Percentiles rank a stretch among this genome's conserved stretches.
These are phyloP conservation scores for Dendrothele bispora DNA, from an alignment of 768 basidiomycete genomes.

Conservation along the genomic window DNA sequence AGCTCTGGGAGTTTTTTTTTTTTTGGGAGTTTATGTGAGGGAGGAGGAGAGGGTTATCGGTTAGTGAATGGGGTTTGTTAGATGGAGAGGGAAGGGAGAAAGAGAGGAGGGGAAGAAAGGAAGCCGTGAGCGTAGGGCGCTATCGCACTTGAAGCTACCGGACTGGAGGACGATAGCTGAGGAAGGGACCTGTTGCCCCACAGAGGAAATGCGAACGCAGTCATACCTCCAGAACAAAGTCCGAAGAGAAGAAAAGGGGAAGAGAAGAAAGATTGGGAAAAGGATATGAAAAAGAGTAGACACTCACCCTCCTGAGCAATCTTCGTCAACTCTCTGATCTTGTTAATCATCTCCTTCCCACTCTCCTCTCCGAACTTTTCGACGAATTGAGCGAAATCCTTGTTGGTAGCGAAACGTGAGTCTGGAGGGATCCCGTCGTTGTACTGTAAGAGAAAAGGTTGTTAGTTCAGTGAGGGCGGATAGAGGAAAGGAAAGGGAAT, in stretches of 20 bases:
- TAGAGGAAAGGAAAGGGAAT: neutral
- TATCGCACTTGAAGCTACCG: no score
- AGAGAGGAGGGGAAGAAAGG: no score
- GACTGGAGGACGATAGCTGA: no score
- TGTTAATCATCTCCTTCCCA: slow-evolving; percentile 68
- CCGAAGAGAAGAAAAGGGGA: no score
- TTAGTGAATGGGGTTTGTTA: no score
- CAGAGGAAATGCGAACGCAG: no score
- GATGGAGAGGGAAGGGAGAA: no score
- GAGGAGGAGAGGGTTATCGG: no score
- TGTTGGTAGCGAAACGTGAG: slow-evolving; percentile 66
- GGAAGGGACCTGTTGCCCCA: no score
- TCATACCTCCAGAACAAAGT: no score
- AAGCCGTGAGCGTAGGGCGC: no score
- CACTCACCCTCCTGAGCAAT: slow-evolving; percentile 33
- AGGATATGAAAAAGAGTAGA: neutral
- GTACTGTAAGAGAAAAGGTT: slow-evolving; percentile 43
- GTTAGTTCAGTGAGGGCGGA: slow-evolving; percentile 5
- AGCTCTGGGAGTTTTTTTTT: slow-evolving; percentile 40
- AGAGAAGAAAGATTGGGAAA: neutral
- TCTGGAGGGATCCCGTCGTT: slow-evolving; percentile 75
- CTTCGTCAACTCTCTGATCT: slow-evolving; percentile 66
- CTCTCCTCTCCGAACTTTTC: slow-evolving; percentile 54
- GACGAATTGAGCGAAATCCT: slow-evolving; percentile 51
- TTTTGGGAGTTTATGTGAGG: no score